phyloP scores from a whole-genome alignment of 163 green algal species.

The Prototheca stagnorum region DNA sequence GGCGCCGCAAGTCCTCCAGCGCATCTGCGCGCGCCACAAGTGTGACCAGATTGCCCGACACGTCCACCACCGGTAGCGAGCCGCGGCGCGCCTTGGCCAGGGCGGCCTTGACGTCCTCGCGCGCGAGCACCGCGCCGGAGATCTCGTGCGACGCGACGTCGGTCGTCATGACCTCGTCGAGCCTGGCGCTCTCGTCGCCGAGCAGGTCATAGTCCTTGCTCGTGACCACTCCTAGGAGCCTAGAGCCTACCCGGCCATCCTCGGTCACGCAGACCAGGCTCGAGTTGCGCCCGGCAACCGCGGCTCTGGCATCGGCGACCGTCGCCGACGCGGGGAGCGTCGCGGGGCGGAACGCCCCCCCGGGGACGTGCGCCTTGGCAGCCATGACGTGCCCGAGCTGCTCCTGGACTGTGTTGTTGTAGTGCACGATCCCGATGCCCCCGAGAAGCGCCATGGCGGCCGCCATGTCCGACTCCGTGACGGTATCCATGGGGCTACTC shows the following conservation, averaged over 20 bases:
- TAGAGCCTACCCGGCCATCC: constrained; percentile 40
- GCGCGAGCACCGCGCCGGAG: too few species aligned
- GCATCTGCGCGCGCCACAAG: constrained; percentile 32
- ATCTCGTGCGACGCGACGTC: not conserved
- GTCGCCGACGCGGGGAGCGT: not conserved
- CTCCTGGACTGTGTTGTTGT: constrained; percentile 88
- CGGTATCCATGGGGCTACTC: constrained; percentile 90
- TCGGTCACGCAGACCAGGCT: constrained; percentile 56
- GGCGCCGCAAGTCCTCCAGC: constrained; percentile 15
- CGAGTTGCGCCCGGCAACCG: not conserved
- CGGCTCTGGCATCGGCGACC: not conserved
- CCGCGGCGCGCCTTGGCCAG: constrained; percentile 47
- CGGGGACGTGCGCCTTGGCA: not conserved
- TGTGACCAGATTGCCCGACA: constrained; percentile 18
- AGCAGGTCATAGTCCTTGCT: constrained; percentile 56
- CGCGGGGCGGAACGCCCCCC: not conserved
- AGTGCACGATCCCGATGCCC: constrained; percentile 93
- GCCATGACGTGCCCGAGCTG: constrained; percentile 43
- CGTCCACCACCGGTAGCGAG: constrained; percentile 49
- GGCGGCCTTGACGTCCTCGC: constrained; percentile 23
- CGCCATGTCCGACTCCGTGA: constrained; percentile 91
- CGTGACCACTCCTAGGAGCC: constrained; percentile 62
- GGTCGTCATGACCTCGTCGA: constrained; percentile 56
- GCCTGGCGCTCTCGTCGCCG: constrained; percentile 22
- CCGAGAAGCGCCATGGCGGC: constrained; percentile 81